phyloP scores from a whole-genome alignment of 352 stramenopile species.

The Phytophthora foliorum region DNA sequence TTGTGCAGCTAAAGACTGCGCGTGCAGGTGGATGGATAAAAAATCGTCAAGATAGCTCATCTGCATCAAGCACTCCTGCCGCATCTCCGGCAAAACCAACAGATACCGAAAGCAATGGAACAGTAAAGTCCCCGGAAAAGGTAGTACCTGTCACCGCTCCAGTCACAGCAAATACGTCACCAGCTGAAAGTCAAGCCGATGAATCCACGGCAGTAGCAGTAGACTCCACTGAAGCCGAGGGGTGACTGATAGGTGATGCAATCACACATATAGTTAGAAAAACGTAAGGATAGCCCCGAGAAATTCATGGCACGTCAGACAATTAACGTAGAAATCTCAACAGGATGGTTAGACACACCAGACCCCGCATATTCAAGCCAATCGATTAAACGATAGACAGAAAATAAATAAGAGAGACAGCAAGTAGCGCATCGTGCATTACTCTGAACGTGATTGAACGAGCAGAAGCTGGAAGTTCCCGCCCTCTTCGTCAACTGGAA shows the following conservation, averaged over 20 bases:
- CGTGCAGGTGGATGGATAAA: constrained; percentile 69
- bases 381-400: constrained; percentile 8
- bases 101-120: constrained; percentile 19
- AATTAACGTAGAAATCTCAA: constrained; percentile 38
- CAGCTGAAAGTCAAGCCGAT: constrained; percentile 8
- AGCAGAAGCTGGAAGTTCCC: constrained; percentile 50
- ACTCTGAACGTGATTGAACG: constrained; percentile 25
- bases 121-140: constrained; percentile 11
- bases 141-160: constrained; percentile 8
- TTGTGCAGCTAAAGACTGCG: constrained; percentile 48
- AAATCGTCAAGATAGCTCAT: constrained; percentile 47
- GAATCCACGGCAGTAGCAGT: not conserved
- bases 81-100: constrained; percentile 35
- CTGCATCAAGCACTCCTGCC: constrained; percentile 27
- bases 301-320: constrained; percentile 22
- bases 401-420: constrained; percentile 4
- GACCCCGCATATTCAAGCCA: constrained; percentile 27
- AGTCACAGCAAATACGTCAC: constrained; percentile 14
- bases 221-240: not conserved
- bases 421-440: not conserved
- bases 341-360: constrained; percentile 31
- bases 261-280: constrained; percentile 36
- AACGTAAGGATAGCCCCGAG: constrained; percentile 9
- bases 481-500: constrained; percentile 17
- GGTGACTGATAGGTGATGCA: constrained; percentile 7